A percentile compares a stretch with the other conserved stretches of the same genome.
phyloP scores from a whole-genome alignment of 306 rosid genomes.

The Trifolium repens region DNA sequence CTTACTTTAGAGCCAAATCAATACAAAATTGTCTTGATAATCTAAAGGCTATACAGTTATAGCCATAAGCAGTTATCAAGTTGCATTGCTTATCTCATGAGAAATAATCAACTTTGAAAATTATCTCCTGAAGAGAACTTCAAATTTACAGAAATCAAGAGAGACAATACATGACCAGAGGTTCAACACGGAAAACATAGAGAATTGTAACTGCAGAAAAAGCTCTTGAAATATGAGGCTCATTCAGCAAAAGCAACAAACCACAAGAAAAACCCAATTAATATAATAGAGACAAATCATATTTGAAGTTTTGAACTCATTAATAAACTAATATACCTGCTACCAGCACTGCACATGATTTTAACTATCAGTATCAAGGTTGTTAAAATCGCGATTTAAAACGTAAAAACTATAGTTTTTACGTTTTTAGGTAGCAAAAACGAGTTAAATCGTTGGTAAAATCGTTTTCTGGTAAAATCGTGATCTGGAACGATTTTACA shows the following conservation, averaged over 20 bases:
- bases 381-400: too few relatives aligned
- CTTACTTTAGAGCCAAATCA: not conserved
- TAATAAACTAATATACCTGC: constrained; percentile 19
- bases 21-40: constrained; percentile 14
- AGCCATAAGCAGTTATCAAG: constrained; percentile 25
- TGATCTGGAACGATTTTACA: too few relatives aligned
- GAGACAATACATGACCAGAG: not conserved
- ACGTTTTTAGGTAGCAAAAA: too few relatives aligned
- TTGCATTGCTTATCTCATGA: constrained; percentile 3
- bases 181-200: constrained; percentile 16
- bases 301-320: not conserved
- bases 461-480: too few relatives aligned
- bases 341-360: constrained; percentile 21
- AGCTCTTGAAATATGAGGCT: not conserved
- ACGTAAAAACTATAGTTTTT: too few relatives aligned
- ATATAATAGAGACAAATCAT: constrained; percentile 19
- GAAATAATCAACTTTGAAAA: not conserved
- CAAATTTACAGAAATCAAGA: not conserved
- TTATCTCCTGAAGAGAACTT: not conserved
- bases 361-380: not conserved
- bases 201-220: constrained; percentile 5
- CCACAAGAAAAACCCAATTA: constrained; percentile 6
- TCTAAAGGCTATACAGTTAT: not conserved
- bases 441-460: too few relatives aligned
- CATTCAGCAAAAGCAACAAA: constrained; percentile 25